Evolutionary conservation across 108 stramenopile species (phyloP), one percentile per base, ranked within the genome.

Genomic region (Skeletonema marinoi): DNA sequence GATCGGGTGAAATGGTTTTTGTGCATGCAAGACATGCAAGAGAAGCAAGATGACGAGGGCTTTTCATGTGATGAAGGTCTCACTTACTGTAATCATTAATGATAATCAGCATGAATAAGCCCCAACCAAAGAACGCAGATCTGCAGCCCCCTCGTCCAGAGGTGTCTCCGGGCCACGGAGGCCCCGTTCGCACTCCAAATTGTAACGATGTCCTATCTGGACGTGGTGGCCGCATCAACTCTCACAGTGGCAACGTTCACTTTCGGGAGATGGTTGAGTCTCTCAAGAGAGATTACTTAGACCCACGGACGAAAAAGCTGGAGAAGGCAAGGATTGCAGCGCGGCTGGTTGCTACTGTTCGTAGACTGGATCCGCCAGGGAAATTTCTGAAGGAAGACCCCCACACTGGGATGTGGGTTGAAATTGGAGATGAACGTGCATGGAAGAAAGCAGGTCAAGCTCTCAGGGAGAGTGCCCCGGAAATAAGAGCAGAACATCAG

Each of bases 391-490:
- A 94, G 80, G 92, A 94, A 66, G 93, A 94, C 38, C 48, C 87
- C 12, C 69, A 77, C 7, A 80, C 82, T 6, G 90, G 88, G 0
- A 35, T 85, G 72, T 96, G 91, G 93, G 85, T 71, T 35, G 96
- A 96, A 64, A 96, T 96, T 77, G 96, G 96, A 21, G 96, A 96
- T 60, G 84, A 86, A 30, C 82, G 90, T 51, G 96, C 96, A 13
- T 87, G 91, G 69, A 93, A 93, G 79, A 96, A 96, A 68, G 85
- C 90, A 9, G 90, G 93, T 32, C 96, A 96, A 81, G 92, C 93
- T 17, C 60, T 96, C 16, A 70, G 96, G 10, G 96, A 96, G 69
- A 89, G 87, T 71, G 91, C 92, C 41, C 88, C 90, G 12, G 92
- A 92, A 32, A 85, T 92, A 58, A 87, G 94, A 54, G 81, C 86